phyloP scores from a whole-genome alignment of 179 eudicot species.

The Beta corolliflora region DNA sequence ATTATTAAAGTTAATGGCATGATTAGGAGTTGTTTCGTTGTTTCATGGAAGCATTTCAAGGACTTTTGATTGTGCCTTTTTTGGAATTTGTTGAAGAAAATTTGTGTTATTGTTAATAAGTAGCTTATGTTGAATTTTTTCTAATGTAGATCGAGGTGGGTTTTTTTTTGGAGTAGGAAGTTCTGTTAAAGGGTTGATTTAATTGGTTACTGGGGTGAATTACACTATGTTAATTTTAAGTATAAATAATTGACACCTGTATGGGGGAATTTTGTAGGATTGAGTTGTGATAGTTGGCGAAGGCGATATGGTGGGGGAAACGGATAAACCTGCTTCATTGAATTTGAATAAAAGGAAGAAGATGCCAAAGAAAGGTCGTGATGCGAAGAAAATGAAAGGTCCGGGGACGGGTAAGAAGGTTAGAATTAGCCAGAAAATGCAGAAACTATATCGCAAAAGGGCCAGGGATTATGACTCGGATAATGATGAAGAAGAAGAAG shows the following conservation, averaged over 20 bases:
- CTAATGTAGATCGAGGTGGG: too few species aligned
- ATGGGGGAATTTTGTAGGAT: constrained; percentile 13
- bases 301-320: constrained; percentile 33
- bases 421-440: constrained; percentile 50
- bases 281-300: constrained; percentile 11
- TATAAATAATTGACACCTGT: not conserved
- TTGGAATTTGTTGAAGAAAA: too few species aligned
- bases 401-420: constrained; percentile 53
- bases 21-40: too few species aligned
- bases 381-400: constrained; percentile 46
- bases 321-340: constrained; percentile 20
- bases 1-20: too few species aligned
- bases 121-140: too few species aligned
- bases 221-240: not conserved
- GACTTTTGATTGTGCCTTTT: too few species aligned
- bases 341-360: constrained; percentile 42
- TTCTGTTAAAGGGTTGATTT: too few species aligned
- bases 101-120: too few species aligned
- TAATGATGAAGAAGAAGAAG: constrained; percentile 33
- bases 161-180: too few species aligned
- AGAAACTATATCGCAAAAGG: constrained; percentile 59
- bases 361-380: constrained; percentile 47
- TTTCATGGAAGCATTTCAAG: too few species aligned
- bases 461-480: constrained; percentile 71
- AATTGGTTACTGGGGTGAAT: not conserved